phyloP scores from a whole-genome alignment of 2,329 filamentous ascomycete species.

The Pseudogymnoascus sp. region DNA sequence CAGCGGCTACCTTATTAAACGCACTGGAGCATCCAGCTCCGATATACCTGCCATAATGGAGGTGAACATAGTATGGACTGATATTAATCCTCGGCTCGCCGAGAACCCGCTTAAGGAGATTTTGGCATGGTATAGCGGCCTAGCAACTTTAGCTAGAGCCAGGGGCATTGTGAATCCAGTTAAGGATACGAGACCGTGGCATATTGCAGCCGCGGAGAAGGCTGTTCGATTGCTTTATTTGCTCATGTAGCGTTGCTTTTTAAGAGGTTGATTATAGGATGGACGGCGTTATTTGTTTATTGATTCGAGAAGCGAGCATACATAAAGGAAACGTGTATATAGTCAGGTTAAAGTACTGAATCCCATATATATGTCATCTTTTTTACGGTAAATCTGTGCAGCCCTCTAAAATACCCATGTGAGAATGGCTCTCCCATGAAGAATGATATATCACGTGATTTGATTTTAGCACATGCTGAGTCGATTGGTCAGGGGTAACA shows the following conservation, averaged over 20 bases:
- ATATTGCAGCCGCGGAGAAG: conserved; percentile 64
- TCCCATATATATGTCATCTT: neutral
- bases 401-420: neutral
- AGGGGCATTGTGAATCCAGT: conserved; percentile 53
- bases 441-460: neutral
- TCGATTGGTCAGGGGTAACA: conserved; percentile 3
- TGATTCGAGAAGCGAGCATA: neutral
- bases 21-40: conserved; percentile 45
- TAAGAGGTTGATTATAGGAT: neutral
- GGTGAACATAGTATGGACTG: conserved; percentile 51
- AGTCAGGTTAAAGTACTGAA: neutral
- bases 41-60: conserved; percentile 55
- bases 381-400: neutral
- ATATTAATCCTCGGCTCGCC: conserved; percentile 24
- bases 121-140: conserved; percentile 56
- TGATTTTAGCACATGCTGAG: neutral
- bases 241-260: conserved; percentile 44
- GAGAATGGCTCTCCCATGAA: neutral
- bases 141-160: conserved; percentile 61
- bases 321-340: neutral
- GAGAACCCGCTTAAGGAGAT: conserved; percentile 52
- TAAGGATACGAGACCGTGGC: conserved; percentile 64
- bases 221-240: conserved; percentile 57
- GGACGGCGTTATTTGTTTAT: neutral
- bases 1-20: conserved; percentile 59